A percentile compares a stretch with the other conserved stretches of the same genome.
These are phyloP conservation scores for Pseudogymnoascus sp. DNA, from an alignment of 2,329 filamentous ascomycete genomes.

Conservation along the genomic window DNA sequence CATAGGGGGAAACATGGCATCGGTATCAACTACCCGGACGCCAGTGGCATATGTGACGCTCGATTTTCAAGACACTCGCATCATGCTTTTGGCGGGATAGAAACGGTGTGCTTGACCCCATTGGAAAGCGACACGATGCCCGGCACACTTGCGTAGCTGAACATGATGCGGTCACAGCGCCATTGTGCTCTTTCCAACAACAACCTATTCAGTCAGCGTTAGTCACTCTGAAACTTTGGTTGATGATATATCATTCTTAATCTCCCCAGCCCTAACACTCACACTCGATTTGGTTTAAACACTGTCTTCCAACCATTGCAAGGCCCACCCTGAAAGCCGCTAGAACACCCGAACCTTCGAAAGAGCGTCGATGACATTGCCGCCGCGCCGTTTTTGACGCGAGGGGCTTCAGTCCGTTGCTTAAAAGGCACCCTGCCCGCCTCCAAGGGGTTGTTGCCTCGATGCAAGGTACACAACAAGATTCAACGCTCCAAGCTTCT, in stretches of 20 bases:
- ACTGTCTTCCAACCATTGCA: not conserved
- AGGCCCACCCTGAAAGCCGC: not conserved
- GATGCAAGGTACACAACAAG: not conserved
- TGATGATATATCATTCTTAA: constrained; percentile 5
- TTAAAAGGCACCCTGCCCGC: not conserved
- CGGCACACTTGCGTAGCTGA: not conserved
- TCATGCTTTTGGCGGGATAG: not conserved
- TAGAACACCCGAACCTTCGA: constrained; percentile 1
- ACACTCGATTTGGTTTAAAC: not conserved
- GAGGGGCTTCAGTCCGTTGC: not conserved
- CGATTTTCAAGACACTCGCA: not conserved
- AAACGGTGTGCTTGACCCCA: not conserved
- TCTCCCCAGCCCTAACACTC: not conserved
- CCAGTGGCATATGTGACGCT: not conserved
- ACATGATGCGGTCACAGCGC: not conserved
- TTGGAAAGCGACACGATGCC: constrained; percentile 1
- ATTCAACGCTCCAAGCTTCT: not conserved
- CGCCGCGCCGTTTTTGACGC: not conserved
- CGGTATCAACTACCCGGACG: not conserved
- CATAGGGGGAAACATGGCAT: not conserved
- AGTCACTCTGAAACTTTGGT: not conserved
- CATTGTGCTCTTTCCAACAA: constrained; percentile 6
- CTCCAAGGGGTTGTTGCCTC: not conserved
- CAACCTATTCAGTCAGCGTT: not conserved
- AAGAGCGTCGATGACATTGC: not conserved